Conservation (phyloP, 768 basidiomycete genomes). For the Xerocomus potaroensis region DNA sequence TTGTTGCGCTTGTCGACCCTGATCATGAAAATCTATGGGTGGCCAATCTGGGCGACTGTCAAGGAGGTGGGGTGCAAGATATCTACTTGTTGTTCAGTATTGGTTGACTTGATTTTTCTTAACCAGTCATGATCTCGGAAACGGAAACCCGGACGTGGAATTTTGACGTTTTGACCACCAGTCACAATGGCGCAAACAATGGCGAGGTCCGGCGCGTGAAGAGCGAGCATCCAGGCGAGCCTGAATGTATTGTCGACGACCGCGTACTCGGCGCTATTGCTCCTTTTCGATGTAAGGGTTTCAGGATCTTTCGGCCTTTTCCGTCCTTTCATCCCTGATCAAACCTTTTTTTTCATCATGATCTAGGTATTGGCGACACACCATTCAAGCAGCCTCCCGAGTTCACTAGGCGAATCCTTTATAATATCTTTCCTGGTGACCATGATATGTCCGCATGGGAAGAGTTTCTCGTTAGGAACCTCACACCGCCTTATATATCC, state of each 20-base stretch:
- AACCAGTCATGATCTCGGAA: slow-evolving; percentile 48
- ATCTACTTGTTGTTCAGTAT: slow-evolving; percentile 1
- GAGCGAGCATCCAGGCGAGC: slow-evolving; percentile 63
- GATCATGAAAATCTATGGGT: slow-evolving; percentile 68
- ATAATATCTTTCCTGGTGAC: slow-evolving; percentile 61
- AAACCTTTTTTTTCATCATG: slow-evolving; percentile 7
- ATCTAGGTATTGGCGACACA: slow-evolving; percentile 64
- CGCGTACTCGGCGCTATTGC: slow-evolving; percentile 76
- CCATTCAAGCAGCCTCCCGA: slow-evolving; percentile 71
- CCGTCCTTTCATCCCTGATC: slow-evolving; percentile 9
- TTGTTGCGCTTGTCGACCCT: slow-evolving; percentile 70
- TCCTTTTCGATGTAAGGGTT: slow-evolving; percentile 64
- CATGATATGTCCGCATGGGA: slow-evolving; percentile 62
- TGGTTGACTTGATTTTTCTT: slow-evolving; percentile 14
- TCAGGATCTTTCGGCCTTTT: not conserved
- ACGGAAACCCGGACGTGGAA: slow-evolving; percentile 50
- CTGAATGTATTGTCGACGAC: slow-evolving; percentile 59
- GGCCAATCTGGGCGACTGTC: slow-evolving; percentile 78
- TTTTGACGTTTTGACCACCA: slow-evolving; percentile 55
- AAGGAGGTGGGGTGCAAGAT: slow-evolving; percentile 51
- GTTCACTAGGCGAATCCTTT: slow-evolving; percentile 62
- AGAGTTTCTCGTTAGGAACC: slow-evolving; percentile 58
- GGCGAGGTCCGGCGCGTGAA: slow-evolving; percentile 61
- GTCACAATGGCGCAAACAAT: slow-evolving; percentile 68
- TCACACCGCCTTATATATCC: slow-evolving; percentile 63